Conservation (phyloP, 495 filamentous ascomycete genomes). For the Hypoxylon lenormandii region DNA sequence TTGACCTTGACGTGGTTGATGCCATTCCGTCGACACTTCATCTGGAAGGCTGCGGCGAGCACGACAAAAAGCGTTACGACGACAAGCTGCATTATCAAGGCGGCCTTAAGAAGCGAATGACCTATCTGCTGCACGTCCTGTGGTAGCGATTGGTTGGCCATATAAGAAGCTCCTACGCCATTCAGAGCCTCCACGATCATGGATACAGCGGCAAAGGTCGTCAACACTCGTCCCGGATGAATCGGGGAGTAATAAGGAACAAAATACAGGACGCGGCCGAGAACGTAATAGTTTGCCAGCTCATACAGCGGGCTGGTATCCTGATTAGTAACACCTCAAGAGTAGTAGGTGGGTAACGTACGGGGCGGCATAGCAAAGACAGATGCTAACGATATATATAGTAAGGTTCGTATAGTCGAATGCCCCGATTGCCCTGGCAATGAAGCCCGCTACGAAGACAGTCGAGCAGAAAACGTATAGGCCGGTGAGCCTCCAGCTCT, state of each 20-base stretch:
- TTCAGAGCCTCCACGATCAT: slow-evolving; percentile 73
- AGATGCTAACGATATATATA: slow-evolving; percentile 70
- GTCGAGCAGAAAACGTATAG: slow-evolving; percentile 55
- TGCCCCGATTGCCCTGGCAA: slow-evolving; percentile 67
- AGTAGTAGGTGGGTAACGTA: slow-evolving; percentile 57
- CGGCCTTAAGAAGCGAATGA: slow-evolving; percentile 71
- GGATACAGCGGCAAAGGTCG: slow-evolving; percentile 77
- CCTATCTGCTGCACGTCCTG: slow-evolving; percentile 64
- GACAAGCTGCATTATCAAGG: slow-evolving; percentile 74
- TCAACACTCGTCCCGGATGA: slow-evolving; percentile 79
- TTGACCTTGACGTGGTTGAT: slow-evolving; percentile 69
- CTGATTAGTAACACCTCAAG: background rate
- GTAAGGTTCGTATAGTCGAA: slow-evolving; percentile 68
- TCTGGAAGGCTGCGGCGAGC: slow-evolving; percentile 70
- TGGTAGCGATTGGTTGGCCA: slow-evolving; percentile 67
- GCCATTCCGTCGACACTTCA: slow-evolving; percentile 65
- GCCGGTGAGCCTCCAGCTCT: slow-evolving; percentile 59
- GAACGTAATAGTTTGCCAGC: slow-evolving; percentile 78
- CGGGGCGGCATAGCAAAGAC: slow-evolving; percentile 73
- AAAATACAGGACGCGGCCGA: slow-evolving; percentile 82
- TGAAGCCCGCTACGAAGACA: slow-evolving; percentile 69
- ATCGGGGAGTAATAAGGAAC: slow-evolving; percentile 81
- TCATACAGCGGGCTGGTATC: slow-evolving; percentile 73
- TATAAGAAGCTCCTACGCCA: slow-evolving; percentile 72
- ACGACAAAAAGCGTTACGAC: slow-evolving; percentile 71